Evolutionary conservation across 805 yeast genomes (phyloP).

Genomic region (Lipomyces chichibuensis): DNA sequence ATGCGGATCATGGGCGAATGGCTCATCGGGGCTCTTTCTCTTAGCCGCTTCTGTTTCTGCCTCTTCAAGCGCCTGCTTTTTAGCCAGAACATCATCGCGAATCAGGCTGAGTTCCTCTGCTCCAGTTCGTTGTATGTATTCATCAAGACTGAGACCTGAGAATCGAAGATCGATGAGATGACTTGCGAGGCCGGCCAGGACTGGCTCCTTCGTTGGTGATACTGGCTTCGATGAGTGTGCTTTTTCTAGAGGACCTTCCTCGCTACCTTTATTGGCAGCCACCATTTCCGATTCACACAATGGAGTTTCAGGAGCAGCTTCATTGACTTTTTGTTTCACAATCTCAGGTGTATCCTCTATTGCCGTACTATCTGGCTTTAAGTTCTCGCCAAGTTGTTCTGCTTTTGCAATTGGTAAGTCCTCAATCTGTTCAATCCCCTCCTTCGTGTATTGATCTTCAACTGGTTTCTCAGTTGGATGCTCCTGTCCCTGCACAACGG

Average conservation of each 20-base stretch:
- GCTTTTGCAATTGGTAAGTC: neutral
- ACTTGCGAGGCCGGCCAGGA: slow-evolving; percentile 17
- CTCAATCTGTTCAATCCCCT: neutral
- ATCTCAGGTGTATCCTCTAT: slow-evolving; percentile 8
- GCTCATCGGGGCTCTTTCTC: neutral
- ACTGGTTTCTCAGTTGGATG: neutral
- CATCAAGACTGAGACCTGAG: slow-evolving; percentile 23
- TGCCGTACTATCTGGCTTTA: neutral
- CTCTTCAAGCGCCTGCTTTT: neutral
- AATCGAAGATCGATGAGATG: slow-evolving; percentile 26
- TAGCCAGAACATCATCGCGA: neutral
- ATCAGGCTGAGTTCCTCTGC: slow-evolving; percentile 7
- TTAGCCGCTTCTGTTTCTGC: neutral
- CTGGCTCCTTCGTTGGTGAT: neutral
- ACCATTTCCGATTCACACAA: neutral
- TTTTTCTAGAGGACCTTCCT: neutral
- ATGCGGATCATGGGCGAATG: slow-evolving; percentile 12
- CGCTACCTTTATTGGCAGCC: neutral
- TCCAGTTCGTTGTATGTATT: slow-evolving; percentile 19
- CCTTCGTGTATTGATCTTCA: neutral
- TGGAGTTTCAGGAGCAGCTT: neutral
- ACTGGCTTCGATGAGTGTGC: neutral
- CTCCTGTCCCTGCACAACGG: neutral
- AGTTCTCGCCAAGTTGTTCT: slow-evolving; percentile 1
- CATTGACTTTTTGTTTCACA: slow-evolving; percentile 4